Evolutionary conservation across 177 flowering plant species (phyloP).

Genomic region (Vitis hybrid): DNA sequence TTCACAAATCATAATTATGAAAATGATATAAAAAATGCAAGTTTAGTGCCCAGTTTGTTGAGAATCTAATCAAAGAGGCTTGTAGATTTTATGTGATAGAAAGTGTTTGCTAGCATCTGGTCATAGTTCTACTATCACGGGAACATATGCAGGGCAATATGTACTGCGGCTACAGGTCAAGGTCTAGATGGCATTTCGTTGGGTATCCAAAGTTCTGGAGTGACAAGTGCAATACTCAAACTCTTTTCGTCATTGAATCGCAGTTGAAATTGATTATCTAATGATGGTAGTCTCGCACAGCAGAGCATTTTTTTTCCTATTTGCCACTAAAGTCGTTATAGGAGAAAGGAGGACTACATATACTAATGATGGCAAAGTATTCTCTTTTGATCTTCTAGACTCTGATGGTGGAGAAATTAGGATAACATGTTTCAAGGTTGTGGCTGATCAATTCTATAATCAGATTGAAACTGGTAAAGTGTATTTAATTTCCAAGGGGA

Average conservation of each 20-base stretch:
- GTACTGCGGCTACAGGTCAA: slow-evolving; percentile 63
- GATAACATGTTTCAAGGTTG: slow-evolving; percentile 87
- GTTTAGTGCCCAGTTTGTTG: neutral
- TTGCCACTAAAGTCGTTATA: no score
- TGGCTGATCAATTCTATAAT: slow-evolving; percentile 80
- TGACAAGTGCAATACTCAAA: no score
- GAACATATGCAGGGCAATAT: slow-evolving; percentile 95
- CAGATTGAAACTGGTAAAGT: slow-evolving; percentile 79
- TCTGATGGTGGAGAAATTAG: slow-evolving; percentile 93
- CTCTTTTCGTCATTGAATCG: no score
- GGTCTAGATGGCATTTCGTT: no score
- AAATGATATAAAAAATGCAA: neutral
- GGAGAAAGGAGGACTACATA: no score
- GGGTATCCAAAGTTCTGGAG: no score
- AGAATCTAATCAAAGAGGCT: slow-evolving; percentile 38
- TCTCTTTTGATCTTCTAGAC: slow-evolving; percentile 94
- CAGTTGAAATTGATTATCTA: no score
- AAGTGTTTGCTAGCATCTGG: slow-evolving; percentile 94
- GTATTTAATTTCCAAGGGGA: slow-evolving; percentile 80
- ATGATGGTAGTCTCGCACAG: no score
- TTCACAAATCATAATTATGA: neutral
- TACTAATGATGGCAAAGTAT: slow-evolving; percentile 83
- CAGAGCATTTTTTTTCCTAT: no score
- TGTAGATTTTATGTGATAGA: slow-evolving; percentile 86
- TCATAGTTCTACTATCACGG: slow-evolving; percentile 95